Conservation (phyloP, 306 rosid species). For the Mimosa pudica region DNA sequence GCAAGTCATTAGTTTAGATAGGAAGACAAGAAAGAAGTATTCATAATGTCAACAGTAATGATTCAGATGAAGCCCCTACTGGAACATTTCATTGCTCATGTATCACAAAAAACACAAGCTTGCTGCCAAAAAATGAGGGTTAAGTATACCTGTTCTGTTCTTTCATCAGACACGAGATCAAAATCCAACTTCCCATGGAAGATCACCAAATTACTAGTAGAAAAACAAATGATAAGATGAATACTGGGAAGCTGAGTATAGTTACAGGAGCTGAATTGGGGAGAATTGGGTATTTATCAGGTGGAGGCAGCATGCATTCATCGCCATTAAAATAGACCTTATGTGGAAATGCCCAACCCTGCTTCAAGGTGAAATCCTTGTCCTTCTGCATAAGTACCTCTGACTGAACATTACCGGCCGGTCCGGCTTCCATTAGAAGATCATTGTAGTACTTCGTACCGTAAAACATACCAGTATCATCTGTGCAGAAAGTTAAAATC, state of each 20-base stretch:
- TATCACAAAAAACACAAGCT: conserved; percentile 17
- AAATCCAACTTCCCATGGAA: conserved; percentile 29
- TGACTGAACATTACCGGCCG: conserved; percentile 75
- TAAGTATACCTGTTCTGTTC: conserved; percentile 12
- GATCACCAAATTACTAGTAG: conserved; percentile 55
- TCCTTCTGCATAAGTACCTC: conserved; percentile 82
- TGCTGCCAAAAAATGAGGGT: conserved; percentile 34
- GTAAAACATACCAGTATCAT: conserved; percentile 90
- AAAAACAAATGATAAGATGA: conserved; percentile 49
- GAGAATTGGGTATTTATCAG: conserved; percentile 79
- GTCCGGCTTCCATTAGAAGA: conserved; percentile 85
- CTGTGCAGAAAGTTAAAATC: conserved; percentile 46
- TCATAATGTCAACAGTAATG: conserved; percentile 18
- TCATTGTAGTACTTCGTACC: conserved; percentile 84
- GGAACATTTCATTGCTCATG: conserved; percentile 33
- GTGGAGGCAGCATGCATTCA: conserved; percentile 92
- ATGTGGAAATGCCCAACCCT: conserved; percentile 95
- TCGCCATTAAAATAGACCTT: conserved; percentile 92
- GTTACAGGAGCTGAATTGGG: conserved; percentile 62
- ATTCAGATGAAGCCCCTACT: not conserved
- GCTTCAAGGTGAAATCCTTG: conserved; percentile 77
- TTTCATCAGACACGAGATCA: conserved; percentile 25
- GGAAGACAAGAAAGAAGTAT: not conserved
- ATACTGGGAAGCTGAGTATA: conserved; percentile 35
- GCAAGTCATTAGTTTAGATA: conserved; percentile 22